Conservation (phyloP, 148 eudicot species). For the Cornus kousa region DNA sequence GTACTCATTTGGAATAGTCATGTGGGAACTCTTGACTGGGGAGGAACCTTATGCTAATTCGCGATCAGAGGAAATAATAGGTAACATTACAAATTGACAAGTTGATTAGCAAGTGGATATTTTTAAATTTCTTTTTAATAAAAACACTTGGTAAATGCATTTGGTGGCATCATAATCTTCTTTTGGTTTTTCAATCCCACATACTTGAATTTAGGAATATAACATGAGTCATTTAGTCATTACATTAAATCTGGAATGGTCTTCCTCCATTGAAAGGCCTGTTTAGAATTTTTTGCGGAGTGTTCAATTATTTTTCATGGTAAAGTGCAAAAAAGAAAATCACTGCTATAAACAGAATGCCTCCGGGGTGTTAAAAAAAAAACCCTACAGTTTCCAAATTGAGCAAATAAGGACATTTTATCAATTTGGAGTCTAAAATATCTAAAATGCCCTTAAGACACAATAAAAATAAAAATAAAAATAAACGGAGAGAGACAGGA, state of each 20-base stretch:
- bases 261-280: not conserved
- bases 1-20: constrained; percentile 47
- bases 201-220: not conserved
- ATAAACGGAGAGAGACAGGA: no score
- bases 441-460: no score
- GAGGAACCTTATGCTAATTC: constrained; percentile 42
- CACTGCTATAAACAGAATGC: no score
- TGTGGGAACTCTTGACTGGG: constrained; percentile 56
- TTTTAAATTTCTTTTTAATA: not conserved
- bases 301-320: no score
- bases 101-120: not conserved
- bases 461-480: no score
- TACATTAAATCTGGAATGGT: not conserved
- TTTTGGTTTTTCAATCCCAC: not conserved
- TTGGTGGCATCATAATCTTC: not conserved
- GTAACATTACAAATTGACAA: constrained; percentile 16
- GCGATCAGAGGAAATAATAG: constrained; percentile 42
- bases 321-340: no score
- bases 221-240: not conserved
- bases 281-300: not conserved
- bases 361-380: no score
- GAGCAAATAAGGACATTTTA: no score
- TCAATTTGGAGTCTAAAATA: no score
- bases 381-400: no score
- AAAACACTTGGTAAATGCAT: not conserved